phyloP scores from a whole-genome alignment of 2,329 filamentous ascomycete genomes.

The Pseudocercospora cruenta region DNA sequence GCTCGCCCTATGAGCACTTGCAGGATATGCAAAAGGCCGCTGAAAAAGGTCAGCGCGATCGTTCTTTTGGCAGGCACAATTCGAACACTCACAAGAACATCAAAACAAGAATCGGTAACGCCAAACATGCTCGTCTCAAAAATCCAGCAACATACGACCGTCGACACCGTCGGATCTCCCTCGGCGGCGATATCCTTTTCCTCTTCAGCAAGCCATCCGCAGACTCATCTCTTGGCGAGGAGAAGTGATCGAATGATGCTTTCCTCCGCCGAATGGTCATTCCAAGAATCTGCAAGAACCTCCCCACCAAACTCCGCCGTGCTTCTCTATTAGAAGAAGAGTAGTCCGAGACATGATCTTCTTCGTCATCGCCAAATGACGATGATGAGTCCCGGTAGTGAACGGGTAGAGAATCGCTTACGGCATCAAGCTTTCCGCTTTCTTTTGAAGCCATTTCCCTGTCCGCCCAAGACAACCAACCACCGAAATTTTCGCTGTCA shows the following conservation, averaged over 20 bases:
- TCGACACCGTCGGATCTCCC: conserved; percentile 20
- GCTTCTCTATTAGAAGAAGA: conserved; percentile 6
- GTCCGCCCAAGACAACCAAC: background rate
- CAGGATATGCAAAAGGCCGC: conserved; percentile 47
- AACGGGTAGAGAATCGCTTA: conserved; percentile 7
- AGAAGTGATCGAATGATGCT: conserved; percentile 16
- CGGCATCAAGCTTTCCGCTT: conserved; percentile 5
- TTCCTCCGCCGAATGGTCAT: conserved; percentile 13
- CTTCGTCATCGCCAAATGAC: conserved; percentile 16
- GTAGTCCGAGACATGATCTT: conserved; percentile 7
- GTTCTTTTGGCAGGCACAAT: background rate
- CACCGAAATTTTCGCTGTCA: background rate
- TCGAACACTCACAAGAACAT: conserved; percentile 25
- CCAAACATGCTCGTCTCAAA: conserved; percentile 17
- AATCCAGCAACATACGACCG: conserved; percentile 18
- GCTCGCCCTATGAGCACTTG: conserved; percentile 45
- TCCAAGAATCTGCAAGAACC: conserved; percentile 9
- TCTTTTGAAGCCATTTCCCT: background rate
- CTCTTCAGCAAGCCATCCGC: conserved; percentile 18
- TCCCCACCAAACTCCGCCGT: conserved; percentile 8
- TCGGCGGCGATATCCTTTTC: conserved; percentile 12
- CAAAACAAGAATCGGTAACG: conserved; percentile 19
- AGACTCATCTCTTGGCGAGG: conserved; percentile 4
- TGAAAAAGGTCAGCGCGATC: conserved; percentile 13
- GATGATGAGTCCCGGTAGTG: conserved; percentile 16